A percentile compares a stretch with the other conserved stretches of the same genome.
Evolutionary conservation across 306 rosid species (phyloP).

Genomic region (Gastrolobium bilobum): DNA sequence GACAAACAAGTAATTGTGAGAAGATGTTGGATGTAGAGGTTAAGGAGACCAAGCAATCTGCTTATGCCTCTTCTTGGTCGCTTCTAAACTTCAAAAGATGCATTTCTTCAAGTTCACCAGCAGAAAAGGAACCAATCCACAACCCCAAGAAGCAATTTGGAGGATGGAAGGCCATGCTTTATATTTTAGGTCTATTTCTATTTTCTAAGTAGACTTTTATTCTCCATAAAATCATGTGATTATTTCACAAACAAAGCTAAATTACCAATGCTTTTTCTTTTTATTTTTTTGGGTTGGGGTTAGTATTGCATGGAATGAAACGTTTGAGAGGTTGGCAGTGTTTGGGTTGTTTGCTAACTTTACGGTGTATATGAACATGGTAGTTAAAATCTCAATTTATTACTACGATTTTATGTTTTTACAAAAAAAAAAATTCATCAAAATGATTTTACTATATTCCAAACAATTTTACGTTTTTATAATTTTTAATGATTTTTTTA

Average conservation of each 20-base stretch:
- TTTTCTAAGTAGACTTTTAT: background rate
- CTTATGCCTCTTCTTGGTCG: background rate
- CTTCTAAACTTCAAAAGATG: slow-evolving; percentile 12
- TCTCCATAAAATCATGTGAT: too few species aligned
- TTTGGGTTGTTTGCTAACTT: slow-evolving; percentile 80
- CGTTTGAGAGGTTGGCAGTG: slow-evolving; percentile 81
- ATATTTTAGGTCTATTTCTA: slow-evolving; percentile 70
- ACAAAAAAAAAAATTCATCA: too few species aligned
- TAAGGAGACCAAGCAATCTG: background rate
- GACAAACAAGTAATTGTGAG: background rate
- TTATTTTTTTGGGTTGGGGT: background rate
- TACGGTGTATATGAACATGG: slow-evolving; percentile 81
- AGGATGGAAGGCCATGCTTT: slow-evolving; percentile 83
- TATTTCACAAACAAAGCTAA: background rate
- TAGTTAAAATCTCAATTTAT: too few species aligned
- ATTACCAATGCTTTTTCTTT: background rate
- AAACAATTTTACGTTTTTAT: too few species aligned
- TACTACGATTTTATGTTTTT: too few species aligned
- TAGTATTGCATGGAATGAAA: slow-evolving; percentile 72
- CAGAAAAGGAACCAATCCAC: background rate
- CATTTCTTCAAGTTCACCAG: slow-evolving; percentile 10
- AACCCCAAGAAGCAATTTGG: slow-evolving; percentile 50
- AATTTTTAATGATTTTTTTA: too few species aligned
- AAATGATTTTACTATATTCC: too few species aligned
- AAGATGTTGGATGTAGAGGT: background rate